Evolutionary conservation across 805 yeast species (phyloP), one percentile per base, ranked within the genome.

Genomic region (Kodamaea leandrae): DNA sequence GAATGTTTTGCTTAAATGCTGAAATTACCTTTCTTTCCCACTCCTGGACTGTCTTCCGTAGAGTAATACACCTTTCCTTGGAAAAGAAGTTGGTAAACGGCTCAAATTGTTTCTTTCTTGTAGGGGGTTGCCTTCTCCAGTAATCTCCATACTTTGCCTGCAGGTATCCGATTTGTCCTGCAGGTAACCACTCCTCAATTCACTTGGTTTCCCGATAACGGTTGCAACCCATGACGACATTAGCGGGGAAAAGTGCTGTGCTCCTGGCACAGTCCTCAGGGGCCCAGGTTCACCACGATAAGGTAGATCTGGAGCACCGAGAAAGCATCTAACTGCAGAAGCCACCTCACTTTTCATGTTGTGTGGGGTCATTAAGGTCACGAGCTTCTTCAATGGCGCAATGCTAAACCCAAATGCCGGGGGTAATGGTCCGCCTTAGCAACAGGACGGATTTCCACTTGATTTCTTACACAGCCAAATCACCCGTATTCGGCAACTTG

Each of bases 401-500:
- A 21, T 30, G 33, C 21, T 8, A n/a, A 30, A 4, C 16, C 20
- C 21, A 12, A 8, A 17, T 12, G 6, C n/a, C 33, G 33, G 33
- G 20, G 20, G 20, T 30, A 6, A 16, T 6, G 4, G 4, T 30
- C 33, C 33, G 33, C 16, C 13, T 27, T 27, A 7, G 14, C 28
- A n/a, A 25, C 9, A n/a, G n/a, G n/a, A n/a, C n/a, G n/a, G n/a
- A n/a, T n/a, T n/a, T n/a, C n/a, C n/a, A n/a, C n/a, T n/a, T n/a
- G n/a, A n/a, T n/a, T n/a, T n/a, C n/a, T 21, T 10, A 13, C 29
- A 26, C 29, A 26, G 29, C 14, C 10, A n/a, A 21, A 7, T 21
- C 14, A 8, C 29, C 29, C 29, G 14, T 8, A 9, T 26, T 14
- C 17, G 48, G 48, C 48, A 45, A 45, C 45, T 45, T 45, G 48